Evolutionary conservation across 352 stramenopile species (phyloP).

Genomic region (Elongisporangium senticosum): DNA sequence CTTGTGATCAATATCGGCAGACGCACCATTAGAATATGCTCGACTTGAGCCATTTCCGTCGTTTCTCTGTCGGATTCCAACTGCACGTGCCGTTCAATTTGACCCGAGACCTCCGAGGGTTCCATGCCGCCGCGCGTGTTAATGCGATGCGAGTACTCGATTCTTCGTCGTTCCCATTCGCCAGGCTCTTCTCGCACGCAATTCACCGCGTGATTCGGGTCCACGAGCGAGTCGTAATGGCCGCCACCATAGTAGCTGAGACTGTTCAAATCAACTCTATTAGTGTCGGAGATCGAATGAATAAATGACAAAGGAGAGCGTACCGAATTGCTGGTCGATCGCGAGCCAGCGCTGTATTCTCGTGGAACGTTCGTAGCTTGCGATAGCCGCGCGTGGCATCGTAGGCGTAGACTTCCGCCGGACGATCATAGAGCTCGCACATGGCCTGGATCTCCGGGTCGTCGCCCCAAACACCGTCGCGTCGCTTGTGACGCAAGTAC

Average conservation of each 20-base stretch:
- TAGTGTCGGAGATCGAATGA: neutral
- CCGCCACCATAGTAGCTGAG: conserved; percentile 90
- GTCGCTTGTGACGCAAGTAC: conserved; percentile 90
- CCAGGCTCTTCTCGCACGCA: conserved; percentile 54
- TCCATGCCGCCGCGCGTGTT: conserved; percentile 44
- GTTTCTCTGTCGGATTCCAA: conserved; percentile 33
- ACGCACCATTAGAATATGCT: conserved; percentile 61
- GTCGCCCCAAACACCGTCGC: conserved; percentile 91
- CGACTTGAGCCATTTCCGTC: conserved; percentile 67
- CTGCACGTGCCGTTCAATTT: conserved; percentile 11
- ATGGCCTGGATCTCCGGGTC: conserved; percentile 95
- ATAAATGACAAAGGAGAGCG: conserved; percentile 3
- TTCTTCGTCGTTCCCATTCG: conserved; percentile 59
- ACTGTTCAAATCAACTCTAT: conserved; percentile 16
- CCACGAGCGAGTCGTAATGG: conserved; percentile 89
- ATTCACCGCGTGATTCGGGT: conserved; percentile 42
- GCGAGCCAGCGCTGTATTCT: conserved; percentile 50
- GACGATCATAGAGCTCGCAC: conserved; percentile 91
- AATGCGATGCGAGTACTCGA: conserved; percentile 63
- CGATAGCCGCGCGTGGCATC: conserved; percentile 58
- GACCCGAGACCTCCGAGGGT: neutral
- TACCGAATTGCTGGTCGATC: conserved; percentile 68
- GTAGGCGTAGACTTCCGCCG: conserved; percentile 89
- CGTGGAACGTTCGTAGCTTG: conserved; percentile 88
- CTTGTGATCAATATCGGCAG: neutral